Conservation (phyloP, 2,329 filamentous ascomycete genomes). For the Aureobasidium pullulans region DNA sequence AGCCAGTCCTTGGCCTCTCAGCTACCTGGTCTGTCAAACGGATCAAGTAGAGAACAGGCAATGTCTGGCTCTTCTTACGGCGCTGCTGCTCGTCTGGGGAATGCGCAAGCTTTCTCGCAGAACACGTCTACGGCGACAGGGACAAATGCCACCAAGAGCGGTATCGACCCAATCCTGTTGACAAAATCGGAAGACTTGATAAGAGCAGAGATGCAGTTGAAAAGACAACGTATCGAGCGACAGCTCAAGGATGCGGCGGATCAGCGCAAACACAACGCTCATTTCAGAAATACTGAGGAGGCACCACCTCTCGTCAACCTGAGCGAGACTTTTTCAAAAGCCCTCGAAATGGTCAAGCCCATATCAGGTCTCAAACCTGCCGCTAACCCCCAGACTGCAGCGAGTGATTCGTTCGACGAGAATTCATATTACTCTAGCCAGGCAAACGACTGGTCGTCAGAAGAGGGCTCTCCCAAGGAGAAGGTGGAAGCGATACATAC, state of each 20-base stretch:
- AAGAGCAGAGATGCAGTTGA: conserved; percentile 71
- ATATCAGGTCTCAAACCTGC: conserved; percentile 49
- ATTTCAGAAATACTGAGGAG: conserved; percentile 46
- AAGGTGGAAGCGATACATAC: not conserved
- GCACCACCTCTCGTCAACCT: conserved; percentile 35
- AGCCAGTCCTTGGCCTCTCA: not conserved
- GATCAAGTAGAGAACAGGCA: not conserved
- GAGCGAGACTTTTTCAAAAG: conserved; percentile 42
- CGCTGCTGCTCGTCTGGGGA: not conserved
- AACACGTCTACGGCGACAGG: not conserved
- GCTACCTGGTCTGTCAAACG: conserved; percentile 4
- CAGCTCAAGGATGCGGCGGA: conserved; percentile 70
- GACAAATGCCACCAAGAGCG: conserved; percentile 23
- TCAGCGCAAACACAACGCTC: conserved; percentile 41
- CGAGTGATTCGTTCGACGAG: conserved; percentile 80
- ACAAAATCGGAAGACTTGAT: conserved; percentile 81
- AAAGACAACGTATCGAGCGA: conserved; percentile 74
- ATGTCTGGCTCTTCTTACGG: not conserved
- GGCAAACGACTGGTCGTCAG: conserved; percentile 59
- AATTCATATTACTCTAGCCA: conserved; percentile 95
- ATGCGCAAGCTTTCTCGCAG: conserved; percentile 2
- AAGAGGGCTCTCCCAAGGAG: conserved; percentile 26
- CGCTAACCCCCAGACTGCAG: conserved; percentile 55
- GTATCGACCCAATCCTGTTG: conserved; percentile 75
- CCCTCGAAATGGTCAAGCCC: conserved; percentile 66